Evolutionary conservation across 768 basidiomycete species (phyloP).

Genomic region (Naganishia randhawae): DNA sequence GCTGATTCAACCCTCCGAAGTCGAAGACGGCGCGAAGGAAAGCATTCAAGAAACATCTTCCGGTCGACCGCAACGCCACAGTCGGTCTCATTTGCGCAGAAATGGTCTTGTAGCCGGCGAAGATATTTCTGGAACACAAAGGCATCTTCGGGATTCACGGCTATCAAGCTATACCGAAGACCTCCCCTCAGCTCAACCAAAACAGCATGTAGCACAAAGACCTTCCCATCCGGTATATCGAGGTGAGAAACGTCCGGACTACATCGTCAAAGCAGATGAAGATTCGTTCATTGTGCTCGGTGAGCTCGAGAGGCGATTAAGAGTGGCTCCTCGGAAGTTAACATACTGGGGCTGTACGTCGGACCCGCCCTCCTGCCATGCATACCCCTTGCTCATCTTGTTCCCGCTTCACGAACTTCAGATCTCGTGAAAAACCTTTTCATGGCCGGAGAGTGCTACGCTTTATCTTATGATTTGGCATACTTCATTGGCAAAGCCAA

Average conservation of each 20-base stretch:
- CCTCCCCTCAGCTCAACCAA: neutral
- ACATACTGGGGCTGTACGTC: constrained; percentile 51
- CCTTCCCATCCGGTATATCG: constrained; percentile 29
- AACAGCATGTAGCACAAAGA: neutral
- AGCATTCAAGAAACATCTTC: too few species aligned
- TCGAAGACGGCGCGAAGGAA: neutral
- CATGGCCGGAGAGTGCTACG: constrained; percentile 94
- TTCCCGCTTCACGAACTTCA: constrained; percentile 20
- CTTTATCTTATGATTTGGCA: constrained; percentile 79
- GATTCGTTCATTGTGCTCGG: constrained; percentile 93
- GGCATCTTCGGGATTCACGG: neutral
- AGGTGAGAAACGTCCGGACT: constrained; percentile 74
- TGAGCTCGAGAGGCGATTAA: constrained; percentile 83
- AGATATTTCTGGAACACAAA: neutral
- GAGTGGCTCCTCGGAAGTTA: constrained; percentile 65
- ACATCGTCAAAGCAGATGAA: constrained; percentile 89
- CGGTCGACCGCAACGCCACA: neutral
- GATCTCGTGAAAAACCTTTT: constrained; percentile 79
- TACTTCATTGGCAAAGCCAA: constrained; percentile 78
- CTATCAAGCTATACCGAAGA: neutral
- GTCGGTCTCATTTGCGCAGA: neutral
- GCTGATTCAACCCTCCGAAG: neutral
- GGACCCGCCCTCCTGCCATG: neutral
- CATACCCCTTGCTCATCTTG: neutral
- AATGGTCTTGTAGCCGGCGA: neutral